Base-by-base conservation (phyloP, 169 alveolate species). In the Sarcocystis neurona region DNA sequence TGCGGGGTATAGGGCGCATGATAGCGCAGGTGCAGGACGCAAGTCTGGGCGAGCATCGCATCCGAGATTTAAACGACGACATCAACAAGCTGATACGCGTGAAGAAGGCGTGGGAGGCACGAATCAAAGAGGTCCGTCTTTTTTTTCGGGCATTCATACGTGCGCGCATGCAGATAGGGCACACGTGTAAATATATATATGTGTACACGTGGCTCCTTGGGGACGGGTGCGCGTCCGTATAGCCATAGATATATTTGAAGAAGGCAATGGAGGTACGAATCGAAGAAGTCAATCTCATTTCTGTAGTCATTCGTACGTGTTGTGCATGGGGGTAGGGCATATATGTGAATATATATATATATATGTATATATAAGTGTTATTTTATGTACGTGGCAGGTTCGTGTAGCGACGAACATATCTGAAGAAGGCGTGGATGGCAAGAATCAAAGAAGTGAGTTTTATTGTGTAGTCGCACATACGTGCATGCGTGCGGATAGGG, bases 31-130 rank as follows among this genome's bases (percentile, higher is more conserved):
- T 97, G 47, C 95, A 96, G 94, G 96, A 95, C 94, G 97, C 97
- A 39, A 91, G 95, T 20, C 85, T 95, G 84, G 98, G 98, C 32
- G 98, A 97, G 88, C 95, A 93, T 85, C 94, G 96, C 86, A 94
- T 97, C 37, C 91, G 99, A 72, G 97, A 95, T 60, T 75, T 97
- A 74, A 97, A 97, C 92, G 98, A 96, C 92, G 98, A 97, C 72
- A 97, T 97, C 0, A 97, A 97, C 92, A 88, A 93, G 63, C 94
- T 96, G 60, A 82, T 97, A 15, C 95, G 97, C 90, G 98, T 96
- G 90, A 97, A 96, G 87, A 84, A 89, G 23, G 75, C 88, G 34
- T 97, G 98, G 98, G 99, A 97, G 86, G 96, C 94, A 56, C 93
- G 98, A 87, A 97, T 97, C 53, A 92, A 94, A 79, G 96, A 96